Base-by-base conservation (phyloP, 2,329 filamentous ascomycete species). In the Aureobasidium sp. region DNA sequence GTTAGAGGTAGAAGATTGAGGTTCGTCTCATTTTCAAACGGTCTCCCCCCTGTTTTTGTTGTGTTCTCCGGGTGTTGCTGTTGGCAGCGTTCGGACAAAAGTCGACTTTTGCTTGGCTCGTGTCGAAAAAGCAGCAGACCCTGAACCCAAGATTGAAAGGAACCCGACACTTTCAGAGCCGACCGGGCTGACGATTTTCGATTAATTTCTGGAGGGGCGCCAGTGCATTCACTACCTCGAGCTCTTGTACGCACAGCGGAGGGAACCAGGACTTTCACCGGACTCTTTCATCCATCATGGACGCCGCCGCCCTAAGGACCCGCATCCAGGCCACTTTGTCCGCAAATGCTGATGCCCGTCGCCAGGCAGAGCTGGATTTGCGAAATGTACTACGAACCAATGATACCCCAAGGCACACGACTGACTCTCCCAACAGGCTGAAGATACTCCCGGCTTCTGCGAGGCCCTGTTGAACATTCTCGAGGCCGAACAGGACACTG, bases 391-490 rank as follows among this genome's bases (percentile, higher is more conserved):
- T 85, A 71, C 67, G 17, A 17, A 15, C 17, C 29, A 20, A 32
- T 23, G 5, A 12, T 3, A 12, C 6, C 7, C 20, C 26, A 17
- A 42, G 26, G 20, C 55, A 36, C 32, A 37, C 44, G 26, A 32
- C 55, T 48, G 58, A 56, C 62, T 44, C 44, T 7, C 13, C 41
- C 17, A 13, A 65, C 66, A 97, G 91, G 91, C 94, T 74, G 93
- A 97, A 80, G 87, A 90, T 69, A 87, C 92, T 76, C 82, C 89
- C 65, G 92, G 92, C 67, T 97, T 99, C 76, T 88, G 90, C 73
- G 90, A 94, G 76, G 90, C 90, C 69, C 85, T 97, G 66, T 82
- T 97, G 71, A 90, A 95, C 74, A 91, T 99, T 71, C 81, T 97
- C 69, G 88, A 95, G 78, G 84, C 84, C 65, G 94, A 99, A 78